Conservation (phyloP, 2,329 filamentous ascomycete genomes). For the Botrytis cinerea region DNA sequence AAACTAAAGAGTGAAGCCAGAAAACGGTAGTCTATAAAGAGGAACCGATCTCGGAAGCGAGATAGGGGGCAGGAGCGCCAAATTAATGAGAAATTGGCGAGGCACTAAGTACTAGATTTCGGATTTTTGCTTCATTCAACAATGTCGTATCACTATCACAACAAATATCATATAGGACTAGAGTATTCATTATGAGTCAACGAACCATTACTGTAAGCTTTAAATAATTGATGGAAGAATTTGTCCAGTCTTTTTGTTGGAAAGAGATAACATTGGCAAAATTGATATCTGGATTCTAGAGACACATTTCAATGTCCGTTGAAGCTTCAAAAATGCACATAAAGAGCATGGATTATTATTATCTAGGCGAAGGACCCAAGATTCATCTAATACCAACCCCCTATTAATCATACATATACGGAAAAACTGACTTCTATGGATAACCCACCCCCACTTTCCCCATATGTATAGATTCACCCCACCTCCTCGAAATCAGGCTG, state of each 20-base stretch:
- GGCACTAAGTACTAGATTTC: neutral
- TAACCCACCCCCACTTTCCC: slow-evolving; percentile 17
- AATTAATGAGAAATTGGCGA: neutral
- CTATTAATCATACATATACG: neutral
- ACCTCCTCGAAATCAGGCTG: slow-evolving; percentile 14
- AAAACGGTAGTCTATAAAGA: no score
- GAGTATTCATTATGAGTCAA: neutral
- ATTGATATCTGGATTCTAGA: neutral
- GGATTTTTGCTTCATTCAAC: neutral
- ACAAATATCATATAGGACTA: neutral
- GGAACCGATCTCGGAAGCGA: neutral
- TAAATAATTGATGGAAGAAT: neutral
- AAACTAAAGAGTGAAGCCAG: no score
- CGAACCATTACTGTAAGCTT: neutral
- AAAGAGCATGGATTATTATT: neutral
- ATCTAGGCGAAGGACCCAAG: neutral
- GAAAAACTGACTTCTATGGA: neutral
- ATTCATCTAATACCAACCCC: neutral
- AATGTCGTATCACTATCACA: neutral
- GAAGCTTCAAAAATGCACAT: neutral
- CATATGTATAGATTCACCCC: slow-evolving; percentile 5
- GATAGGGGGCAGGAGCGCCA: neutral
- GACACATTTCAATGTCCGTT: neutral
- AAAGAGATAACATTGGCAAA: neutral
- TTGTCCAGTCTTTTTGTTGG: neutral